Evolutionary conservation across 768 basidiomycete species (phyloP).

Genomic region (Trametes punicea): DNA sequence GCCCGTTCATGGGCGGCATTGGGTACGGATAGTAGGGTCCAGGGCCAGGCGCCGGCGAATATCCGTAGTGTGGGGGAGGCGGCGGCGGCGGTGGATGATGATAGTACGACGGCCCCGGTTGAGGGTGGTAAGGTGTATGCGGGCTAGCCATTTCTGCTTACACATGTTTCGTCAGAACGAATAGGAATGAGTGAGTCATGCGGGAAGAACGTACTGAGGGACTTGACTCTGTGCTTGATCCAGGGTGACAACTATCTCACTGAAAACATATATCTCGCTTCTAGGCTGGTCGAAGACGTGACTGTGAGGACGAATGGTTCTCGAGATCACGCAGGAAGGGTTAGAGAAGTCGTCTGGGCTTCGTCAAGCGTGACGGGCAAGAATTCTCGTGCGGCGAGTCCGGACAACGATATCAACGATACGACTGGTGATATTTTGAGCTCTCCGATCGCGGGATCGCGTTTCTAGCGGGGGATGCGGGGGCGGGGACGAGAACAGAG

Average conservation of each 20-base stretch:
- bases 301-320: not conserved
- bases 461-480: not conserved
- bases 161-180: not conserved
- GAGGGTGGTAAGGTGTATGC: constrained; percentile 31
- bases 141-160: constrained; percentile 28
- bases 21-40: constrained; percentile 33
- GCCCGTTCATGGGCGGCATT: constrained; percentile 39
- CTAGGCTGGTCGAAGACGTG: not conserved
- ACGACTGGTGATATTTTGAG: not conserved
- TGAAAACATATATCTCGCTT: not conserved
- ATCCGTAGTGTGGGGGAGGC: constrained; percentile 26
- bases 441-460: not conserved
- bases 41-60: constrained; percentile 21
- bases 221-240: constrained; percentile 1
- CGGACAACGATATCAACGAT: not conserved
- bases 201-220: not conserved
- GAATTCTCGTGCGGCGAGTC: not conserved
- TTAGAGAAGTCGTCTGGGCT: not conserved
- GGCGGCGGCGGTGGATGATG: constrained; percentile 28
- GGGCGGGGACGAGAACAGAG: constrained; percentile 1
- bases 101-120: constrained; percentile 34
- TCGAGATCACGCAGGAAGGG: constrained; percentile 3
- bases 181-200: not conserved
- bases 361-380: not conserved
- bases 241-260: constrained; percentile 7